Base-by-base conservation (phyloP, 148 eudicot species). In the Gaultheria prostrata region DNA sequence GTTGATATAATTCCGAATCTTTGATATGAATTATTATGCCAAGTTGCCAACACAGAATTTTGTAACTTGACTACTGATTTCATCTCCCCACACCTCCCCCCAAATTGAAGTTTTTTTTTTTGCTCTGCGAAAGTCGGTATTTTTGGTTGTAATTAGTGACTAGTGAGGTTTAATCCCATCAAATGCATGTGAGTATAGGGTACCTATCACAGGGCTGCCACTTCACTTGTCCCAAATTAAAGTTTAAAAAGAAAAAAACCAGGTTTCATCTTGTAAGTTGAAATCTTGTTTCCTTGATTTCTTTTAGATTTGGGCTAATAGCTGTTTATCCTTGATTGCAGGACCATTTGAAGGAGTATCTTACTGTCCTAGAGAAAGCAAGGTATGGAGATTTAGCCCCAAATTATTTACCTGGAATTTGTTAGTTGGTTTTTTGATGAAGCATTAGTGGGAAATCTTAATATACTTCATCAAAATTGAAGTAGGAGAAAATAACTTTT, bases 281-380 rank as follows among this genome's bases (percentile, higher is more conserved):
- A 69, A 39, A 50, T 70, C 35, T 70, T 35, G 33, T 59, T 45
- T 54, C 50, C 43, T 30, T 33, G 5, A 51, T n/a, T 20, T 77
- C 53, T 76, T 63, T 48, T 32, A 14, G 83, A 78, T 43, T 80
- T 69, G 17, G 61, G 8, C 33, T 76, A 76, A 51, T 67, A 35
- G 74, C 51, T 13, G 20, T 39, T 21, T 84, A 8, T 65, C 69
- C 76, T 82, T 92, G 59, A 76, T 83, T 88, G 81, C 95, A 97
- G 99, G 94, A 82, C 95, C 97, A 59, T 91, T 90, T 89, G 94
- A 93, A 89, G 94, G 89, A 82, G 90, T 87, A 81, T 87, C 95
- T 33, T 91, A 81, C 86, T 89, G 81, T 85, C 90, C 93, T 76
- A 82, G 78, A 86, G 91, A 91, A 85, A 84, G 82, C 35, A 76